A percentile compares a stretch with the other conserved stretches of the same genome.
Evolutionary conservation across 345 rosid species (phyloP).

Genomic region (Geranium rotundifolium): DNA sequence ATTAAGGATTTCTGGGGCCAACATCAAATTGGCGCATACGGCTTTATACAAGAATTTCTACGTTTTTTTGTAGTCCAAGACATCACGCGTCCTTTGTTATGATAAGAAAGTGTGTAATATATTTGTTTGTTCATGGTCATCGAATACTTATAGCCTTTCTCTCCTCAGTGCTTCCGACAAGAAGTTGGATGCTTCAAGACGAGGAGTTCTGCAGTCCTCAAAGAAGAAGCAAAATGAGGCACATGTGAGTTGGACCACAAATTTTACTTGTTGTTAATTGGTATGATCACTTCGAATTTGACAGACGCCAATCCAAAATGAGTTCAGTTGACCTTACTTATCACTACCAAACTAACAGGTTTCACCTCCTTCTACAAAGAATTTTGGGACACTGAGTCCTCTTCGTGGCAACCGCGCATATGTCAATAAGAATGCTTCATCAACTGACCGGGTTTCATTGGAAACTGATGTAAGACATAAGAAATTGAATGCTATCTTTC

Average conservation of each 20-base stretch:
- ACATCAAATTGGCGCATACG: no score
- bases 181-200: constrained; percentile 26
- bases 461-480: constrained; percentile 66
- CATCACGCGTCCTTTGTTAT: no score
- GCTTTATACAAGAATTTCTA: no score
- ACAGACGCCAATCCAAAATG: background rate
- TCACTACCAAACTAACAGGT: constrained; percentile 23
- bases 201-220: constrained; percentile 15
- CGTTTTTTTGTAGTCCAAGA: no score
- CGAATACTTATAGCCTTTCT: constrained; percentile 4
- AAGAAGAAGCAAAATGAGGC: constrained; percentile 26
- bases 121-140: background rate
- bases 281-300: background rate
- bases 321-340: background rate
- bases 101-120: no score
- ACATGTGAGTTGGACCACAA: constrained; percentile 28
- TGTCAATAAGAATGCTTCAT: constrained; percentile 18
- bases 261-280: constrained; percentile 4
- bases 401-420: constrained; percentile 17
- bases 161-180: constrained; percentile 59
- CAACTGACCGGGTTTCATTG: constrained; percentile 49
- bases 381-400: constrained; percentile 35
- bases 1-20: no score
- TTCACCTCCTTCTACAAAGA: constrained; percentile 25
- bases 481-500: background rate